Conservation (phyloP, 495 filamentous ascomycete species). For the Cercophora samala region DNA sequence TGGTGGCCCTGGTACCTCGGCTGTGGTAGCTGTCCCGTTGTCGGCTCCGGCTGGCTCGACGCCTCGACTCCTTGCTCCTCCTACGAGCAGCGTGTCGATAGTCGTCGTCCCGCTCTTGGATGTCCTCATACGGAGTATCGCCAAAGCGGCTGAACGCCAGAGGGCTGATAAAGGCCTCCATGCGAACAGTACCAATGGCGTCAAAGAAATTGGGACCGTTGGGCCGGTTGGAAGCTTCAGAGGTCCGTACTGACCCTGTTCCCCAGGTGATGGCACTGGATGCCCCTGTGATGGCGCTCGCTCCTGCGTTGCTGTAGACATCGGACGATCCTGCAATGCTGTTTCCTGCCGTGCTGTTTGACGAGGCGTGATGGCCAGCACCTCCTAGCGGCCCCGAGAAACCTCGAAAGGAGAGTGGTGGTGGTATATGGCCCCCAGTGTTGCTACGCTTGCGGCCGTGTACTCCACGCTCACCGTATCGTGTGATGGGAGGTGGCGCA, state of each 20-base stretch:
- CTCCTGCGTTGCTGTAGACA: constrained; percentile 44
- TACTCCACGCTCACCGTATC: constrained; percentile 57
- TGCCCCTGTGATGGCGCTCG: constrained; percentile 29
- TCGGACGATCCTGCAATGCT: constrained; percentile 59
- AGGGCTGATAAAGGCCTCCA: constrained; percentile 89
- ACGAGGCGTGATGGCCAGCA: constrained; percentile 38
- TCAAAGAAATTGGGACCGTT: constrained; percentile 59
- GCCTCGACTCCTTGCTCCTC: constrained; percentile 49
- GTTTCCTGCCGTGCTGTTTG: constrained; percentile 50
- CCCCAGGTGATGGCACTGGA: constrained; percentile 45
- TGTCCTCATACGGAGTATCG: constrained; percentile 36
- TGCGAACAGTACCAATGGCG: constrained; percentile 84
- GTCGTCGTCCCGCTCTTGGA: constrained; percentile 44
- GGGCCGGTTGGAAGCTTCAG: constrained; percentile 56
- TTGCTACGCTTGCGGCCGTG: constrained; percentile 84
- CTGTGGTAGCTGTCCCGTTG: constrained; percentile 49
- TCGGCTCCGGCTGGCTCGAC: constrained; percentile 49
- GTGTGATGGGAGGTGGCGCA: constrained; percentile 75
- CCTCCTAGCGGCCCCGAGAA: constrained; percentile 62
- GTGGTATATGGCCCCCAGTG: constrained; percentile 66
- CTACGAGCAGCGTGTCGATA: constrained; percentile 39
- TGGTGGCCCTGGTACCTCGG: constrained; percentile 41
- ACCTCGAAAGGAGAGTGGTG: constrained; percentile 65
- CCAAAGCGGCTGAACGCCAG: constrained; percentile 43
- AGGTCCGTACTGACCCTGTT: constrained; percentile 53